Conservation (phyloP, 768 basidiomycete species). For the Trametopsis cervina region DNA sequence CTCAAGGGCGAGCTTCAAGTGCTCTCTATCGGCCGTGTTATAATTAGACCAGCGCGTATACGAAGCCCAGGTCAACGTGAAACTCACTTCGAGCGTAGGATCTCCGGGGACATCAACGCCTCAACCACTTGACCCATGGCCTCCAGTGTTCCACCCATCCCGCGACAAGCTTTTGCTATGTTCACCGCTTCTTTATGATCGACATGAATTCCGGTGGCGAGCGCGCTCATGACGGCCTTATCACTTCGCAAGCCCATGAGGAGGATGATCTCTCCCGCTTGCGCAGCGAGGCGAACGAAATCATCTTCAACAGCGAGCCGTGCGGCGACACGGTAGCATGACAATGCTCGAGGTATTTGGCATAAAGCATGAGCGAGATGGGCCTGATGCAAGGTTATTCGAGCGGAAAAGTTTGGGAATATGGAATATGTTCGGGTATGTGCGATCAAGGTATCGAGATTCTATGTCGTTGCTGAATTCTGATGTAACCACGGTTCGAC, state of each 20-base stretch:
- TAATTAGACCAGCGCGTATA: no score
- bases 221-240: conserved; percentile 7
- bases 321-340: conserved; percentile 60
- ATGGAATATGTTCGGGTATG: conserved; percentile 54
- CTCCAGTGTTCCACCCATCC: conserved; percentile 46
- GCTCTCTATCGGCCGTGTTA: conserved; percentile 32
- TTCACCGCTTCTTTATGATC: conserved; percentile 18
- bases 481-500: neutral
- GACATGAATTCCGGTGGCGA: conserved; percentile 14
- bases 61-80: neutral
- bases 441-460: conserved; percentile 45
- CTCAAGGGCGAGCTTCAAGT: conserved; percentile 53
- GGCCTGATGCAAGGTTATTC: conserved; percentile 61
- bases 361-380: conserved; percentile 69
- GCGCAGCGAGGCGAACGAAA: conserved; percentile 42
- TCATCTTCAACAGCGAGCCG: conserved; percentile 32
- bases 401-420: conserved; percentile 49
- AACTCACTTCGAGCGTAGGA: conserved; percentile 55
- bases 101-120: conserved; percentile 44
- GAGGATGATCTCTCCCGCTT: conserved; percentile 45
- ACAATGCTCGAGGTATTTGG: conserved; percentile 42
- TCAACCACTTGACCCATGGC: conserved; percentile 50
- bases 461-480: conserved; percentile 19
- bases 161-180: conserved; percentile 28
- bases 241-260: conserved; percentile 34